phyloP scores from a whole-genome alignment of 805 yeast genomes.

The Starmera quercuum region DNA sequence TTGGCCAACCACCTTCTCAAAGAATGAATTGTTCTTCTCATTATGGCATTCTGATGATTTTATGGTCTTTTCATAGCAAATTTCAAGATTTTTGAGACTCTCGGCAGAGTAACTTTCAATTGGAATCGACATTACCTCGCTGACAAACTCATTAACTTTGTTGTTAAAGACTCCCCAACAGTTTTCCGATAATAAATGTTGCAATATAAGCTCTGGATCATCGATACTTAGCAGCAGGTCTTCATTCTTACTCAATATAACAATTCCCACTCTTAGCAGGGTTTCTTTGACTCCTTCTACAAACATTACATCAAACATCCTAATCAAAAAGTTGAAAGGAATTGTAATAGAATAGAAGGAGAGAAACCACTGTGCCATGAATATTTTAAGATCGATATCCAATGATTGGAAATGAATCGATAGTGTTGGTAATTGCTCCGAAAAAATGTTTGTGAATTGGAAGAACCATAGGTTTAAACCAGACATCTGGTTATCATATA shows the following conservation, averaged over 20 bases:
- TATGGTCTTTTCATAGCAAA: constrained; percentile 2
- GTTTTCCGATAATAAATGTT: constrained; percentile 29
- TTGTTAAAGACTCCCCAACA: constrained; percentile 34
- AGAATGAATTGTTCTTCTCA: not conserved
- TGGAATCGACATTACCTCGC: constrained; percentile 18
- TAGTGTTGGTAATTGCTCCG: constrained; percentile 32
- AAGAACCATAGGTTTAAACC: constrained; percentile 44
- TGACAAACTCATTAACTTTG: constrained; percentile 27
- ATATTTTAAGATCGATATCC: constrained; percentile 36
- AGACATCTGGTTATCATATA: constrained; percentile 46
- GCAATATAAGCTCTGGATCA: constrained; percentile 33
- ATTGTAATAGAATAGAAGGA: constrained; percentile 52
- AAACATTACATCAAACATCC: constrained; percentile 41
- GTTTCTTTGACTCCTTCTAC: constrained; percentile 48
- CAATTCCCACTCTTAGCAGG: constrained; percentile 48
- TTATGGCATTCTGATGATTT: not conserved
- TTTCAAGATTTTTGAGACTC: constrained; percentile 4
- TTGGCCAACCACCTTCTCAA: constrained; percentile 5
- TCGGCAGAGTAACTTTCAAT: constrained; percentile 6
- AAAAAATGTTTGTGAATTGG: constrained; percentile 41
- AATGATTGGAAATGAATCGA: constrained; percentile 32
- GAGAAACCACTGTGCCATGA: constrained; percentile 61
- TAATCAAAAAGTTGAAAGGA: constrained; percentile 44
- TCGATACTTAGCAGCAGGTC: constrained; percentile 25
- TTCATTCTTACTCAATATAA: constrained; percentile 41